These are phyloP conservation scores for Punctularia strigosozonata DNA, from an alignment of 768 basidiomycete species.

Conservation along the genomic window DNA sequence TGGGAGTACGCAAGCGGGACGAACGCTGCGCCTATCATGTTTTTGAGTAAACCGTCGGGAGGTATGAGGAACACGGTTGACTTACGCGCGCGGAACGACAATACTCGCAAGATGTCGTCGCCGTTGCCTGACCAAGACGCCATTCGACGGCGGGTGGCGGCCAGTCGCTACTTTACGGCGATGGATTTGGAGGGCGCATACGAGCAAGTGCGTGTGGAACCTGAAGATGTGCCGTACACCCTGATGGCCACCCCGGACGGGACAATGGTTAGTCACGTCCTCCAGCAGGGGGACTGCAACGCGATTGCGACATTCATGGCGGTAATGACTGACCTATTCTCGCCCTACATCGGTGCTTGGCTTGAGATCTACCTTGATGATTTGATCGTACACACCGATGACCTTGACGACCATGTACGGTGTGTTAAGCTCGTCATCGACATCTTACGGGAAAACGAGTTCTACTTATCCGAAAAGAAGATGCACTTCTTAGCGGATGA, in stretches of 20 bases:
- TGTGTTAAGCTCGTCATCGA: slow-evolving; percentile 10
- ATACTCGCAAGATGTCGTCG: slow-evolving; percentile 16
- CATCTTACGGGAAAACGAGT: slow-evolving; percentile 5
- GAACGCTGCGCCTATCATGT: slow-evolving; percentile 21
- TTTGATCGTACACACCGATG: slow-evolving; percentile 20
- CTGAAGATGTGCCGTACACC: slow-evolving; percentile 14
- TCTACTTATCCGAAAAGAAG: slow-evolving; percentile 14
- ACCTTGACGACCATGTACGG: slow-evolving; percentile 14
- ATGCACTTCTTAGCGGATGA: slow-evolving; percentile 11
- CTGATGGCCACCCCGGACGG: slow-evolving; percentile 25
- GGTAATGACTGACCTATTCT: slow-evolving; percentile 17
- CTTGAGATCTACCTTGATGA: slow-evolving; percentile 22
- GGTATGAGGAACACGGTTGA: slow-evolving; percentile 15
- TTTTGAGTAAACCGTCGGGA: slow-evolving; percentile 16
- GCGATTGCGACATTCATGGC: slow-evolving; percentile 18
- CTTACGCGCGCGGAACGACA: slow-evolving; percentile 17
- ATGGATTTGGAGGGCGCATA: slow-evolving; percentile 22
- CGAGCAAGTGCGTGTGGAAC: slow-evolving; percentile 17
- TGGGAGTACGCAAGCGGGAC: slow-evolving; percentile 17
- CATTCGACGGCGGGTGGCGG: slow-evolving; percentile 13
- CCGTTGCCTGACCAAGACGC: slow-evolving; percentile 17
- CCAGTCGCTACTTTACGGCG: slow-evolving; percentile 10
- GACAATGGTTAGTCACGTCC: slow-evolving; percentile 16
- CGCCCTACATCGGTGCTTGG: slow-evolving; percentile 14
- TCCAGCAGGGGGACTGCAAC: slow-evolving; percentile 22